Evolutionary conservation across 805 yeast genomes (phyloP).

Genomic region (Priceomyces carsonii): DNA sequence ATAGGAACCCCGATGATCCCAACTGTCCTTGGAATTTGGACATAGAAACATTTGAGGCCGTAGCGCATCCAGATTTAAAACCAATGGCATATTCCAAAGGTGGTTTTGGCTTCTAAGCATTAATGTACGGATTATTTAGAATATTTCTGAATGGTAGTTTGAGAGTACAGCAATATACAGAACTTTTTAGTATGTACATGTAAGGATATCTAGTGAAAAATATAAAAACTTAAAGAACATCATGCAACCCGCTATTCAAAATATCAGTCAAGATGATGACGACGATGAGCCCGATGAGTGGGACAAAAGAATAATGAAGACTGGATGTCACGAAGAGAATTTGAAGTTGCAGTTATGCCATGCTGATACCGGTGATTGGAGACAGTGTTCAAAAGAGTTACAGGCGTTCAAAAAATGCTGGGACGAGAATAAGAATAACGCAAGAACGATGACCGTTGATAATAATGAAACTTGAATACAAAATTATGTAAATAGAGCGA

Average conservation of each 20-base stretch:
- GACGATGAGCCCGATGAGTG: constrained; percentile 49
- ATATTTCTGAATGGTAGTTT: constrained; percentile 1
- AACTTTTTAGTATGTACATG: neutral
- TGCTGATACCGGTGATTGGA: constrained; percentile 49
- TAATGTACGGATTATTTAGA: too few relatives aligned
- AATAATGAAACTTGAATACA: constrained; percentile 21
- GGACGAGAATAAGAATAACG: constrained; percentile 55
- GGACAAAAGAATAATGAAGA: constrained; percentile 46
- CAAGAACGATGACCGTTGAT: constrained; percentile 45
- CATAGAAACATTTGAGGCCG: constrained; percentile 71
- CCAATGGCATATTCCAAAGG: constrained; percentile 86
- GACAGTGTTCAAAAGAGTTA: constrained; percentile 46
- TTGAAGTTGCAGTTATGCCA: constrained; percentile 42
- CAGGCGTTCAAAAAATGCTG: constrained; percentile 63
- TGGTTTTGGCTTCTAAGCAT: constrained; percentile 39
- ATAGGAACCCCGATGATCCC: constrained; percentile 32
- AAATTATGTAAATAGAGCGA: too few relatives aligned
- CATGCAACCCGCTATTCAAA: neutral
- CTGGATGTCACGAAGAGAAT: constrained; percentile 46
- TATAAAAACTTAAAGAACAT: neutral
- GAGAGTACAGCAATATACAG: neutral
- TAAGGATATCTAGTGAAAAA: neutral
- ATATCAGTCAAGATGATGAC: constrained; percentile 10
- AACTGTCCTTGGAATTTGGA: constrained; percentile 50
- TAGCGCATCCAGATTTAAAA: constrained; percentile 84